phyloP scores from a whole-genome alignment of 2,329 filamentous ascomycete species.

The Fusarium ambrosium region DNA sequence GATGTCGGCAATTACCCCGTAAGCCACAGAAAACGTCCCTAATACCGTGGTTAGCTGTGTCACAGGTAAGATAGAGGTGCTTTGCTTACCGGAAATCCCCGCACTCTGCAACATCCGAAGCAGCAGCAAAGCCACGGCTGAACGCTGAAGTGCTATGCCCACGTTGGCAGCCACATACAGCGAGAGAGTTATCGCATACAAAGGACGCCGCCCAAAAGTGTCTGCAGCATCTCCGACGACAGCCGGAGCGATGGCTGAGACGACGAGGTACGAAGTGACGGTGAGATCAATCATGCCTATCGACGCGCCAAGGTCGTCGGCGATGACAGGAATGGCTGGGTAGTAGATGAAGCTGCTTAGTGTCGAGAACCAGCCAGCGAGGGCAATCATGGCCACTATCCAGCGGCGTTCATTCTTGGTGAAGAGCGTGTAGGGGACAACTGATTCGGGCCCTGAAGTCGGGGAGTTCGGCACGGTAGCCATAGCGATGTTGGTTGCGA shows the following conservation, averaged over 20 bases:
- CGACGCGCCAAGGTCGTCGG: not conserved
- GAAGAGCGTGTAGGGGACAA: not conserved
- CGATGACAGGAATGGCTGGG: not conserved
- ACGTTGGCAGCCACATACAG: not conserved
- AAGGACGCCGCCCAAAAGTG: not conserved
- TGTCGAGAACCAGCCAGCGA: not conserved
- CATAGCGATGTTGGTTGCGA: not conserved
- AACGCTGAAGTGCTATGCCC: not conserved
- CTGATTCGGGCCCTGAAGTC: not conserved
- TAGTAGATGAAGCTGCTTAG: not conserved
- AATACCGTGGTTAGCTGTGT: not conserved
- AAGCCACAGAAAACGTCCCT: not conserved
- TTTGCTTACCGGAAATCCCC: not conserved
- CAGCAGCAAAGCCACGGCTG: not conserved
- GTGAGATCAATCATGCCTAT: not conserved
- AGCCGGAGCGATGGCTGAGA: not conserved
- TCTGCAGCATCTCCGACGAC: not conserved
- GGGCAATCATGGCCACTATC: not conserved
- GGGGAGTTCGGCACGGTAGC: not conserved
- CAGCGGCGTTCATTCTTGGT: not conserved
- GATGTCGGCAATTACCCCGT: not conserved
- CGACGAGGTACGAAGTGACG: not conserved
- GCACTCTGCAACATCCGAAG: not conserved
- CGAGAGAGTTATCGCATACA: not conserved
- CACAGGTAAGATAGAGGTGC: not conserved